Evolutionary conservation across 352 stramenopile species (phyloP).

Genomic region (Pythium scleroteichum): DNA sequence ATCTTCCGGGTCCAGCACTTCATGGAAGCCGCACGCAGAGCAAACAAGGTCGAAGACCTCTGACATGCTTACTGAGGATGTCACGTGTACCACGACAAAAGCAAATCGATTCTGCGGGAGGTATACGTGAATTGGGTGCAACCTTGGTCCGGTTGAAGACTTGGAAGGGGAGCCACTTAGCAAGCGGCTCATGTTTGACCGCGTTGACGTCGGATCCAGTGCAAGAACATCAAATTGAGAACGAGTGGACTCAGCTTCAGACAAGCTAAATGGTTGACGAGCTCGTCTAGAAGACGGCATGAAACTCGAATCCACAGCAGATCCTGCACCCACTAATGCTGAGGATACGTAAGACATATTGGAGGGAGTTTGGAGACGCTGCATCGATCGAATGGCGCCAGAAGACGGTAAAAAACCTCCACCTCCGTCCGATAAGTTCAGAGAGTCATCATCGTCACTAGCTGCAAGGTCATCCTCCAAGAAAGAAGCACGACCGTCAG

Average conservation of each 20-base stretch:
- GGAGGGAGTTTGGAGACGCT: conserved; percentile 66
- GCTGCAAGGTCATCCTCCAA: conserved; percentile 26
- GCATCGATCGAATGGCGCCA: conserved; percentile 56
- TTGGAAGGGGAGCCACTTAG: conserved; percentile 48
- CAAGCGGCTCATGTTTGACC: conserved; percentile 32
- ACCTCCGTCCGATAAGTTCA: conserved; percentile 26
- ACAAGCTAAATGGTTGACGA: conserved; percentile 47
- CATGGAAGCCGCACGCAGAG: conserved; percentile 72
- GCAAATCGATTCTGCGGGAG: conserved; percentile 85
- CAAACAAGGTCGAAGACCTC: conserved; percentile 82
- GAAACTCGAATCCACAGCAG: conserved; percentile 11
- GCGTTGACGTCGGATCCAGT: conserved; percentile 64
- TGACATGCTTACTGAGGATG: conserved; percentile 51
- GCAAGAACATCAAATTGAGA: conserved; percentile 57
- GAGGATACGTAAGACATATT: conserved; percentile 33
- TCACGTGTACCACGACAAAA: conserved; percentile 72
- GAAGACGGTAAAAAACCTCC: conserved; percentile 51
- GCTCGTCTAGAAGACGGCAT: conserved; percentile 39
- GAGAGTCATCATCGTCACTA: conserved; percentile 45
- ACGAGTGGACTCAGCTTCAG: conserved; percentile 53
- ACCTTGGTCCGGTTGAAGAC: conserved; percentile 31
- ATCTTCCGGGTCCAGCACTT: conserved; percentile 70
- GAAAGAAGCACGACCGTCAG: conserved; percentile 20
- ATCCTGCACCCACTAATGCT: conserved; percentile 17
- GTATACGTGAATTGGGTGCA: conserved; percentile 73